Evolutionary conservation across 1,139 yeast species (phyloP), one percentile per base, ranked within the genome.

Genomic region (Meyerozyma carpophila): DNA sequence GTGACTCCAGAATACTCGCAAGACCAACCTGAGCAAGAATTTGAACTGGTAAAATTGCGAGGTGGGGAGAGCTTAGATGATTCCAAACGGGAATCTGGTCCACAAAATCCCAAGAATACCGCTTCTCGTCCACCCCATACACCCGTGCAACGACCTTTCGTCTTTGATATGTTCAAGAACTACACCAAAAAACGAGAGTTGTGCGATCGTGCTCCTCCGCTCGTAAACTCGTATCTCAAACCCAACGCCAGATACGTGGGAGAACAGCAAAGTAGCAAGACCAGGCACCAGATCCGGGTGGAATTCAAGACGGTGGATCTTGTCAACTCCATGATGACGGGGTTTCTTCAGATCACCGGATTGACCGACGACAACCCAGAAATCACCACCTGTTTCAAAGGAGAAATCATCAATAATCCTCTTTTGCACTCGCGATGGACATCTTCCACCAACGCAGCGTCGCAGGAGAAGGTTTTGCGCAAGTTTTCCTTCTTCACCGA

Each of bases 351-450:
- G 47, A 91, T 91, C 45, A 76, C 82, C 46, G 95, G 95, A 3
- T 70, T 91, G 41, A 88, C 96, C 0, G 82, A 79, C 45, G 75
- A 80, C 40, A 80, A 85, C 51, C 91, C 95, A 1, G 82, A 83
- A 50, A 82, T 91, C 49, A 80, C 88, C 11, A 91, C 97, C 0
- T 90, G 84, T 58, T 91, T 91, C 66, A 88, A 82, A 54, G 94
- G 91, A 5, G 96, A 87, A 58, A 85, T 90, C 50, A 80, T 90
- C 37, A 85, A 89, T 50, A 50, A 82, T 74, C 62, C 79, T 54
- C 55, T 69, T 43, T 18, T 42, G 46, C 40, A 49, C 48, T 20
- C 44, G 45, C 16, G 38, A 34, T 20, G 43, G 21, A 54, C 56
- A 41, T 43, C 43, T 20, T 39, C 45, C 28, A 52, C 55, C 8